Evolutionary conservation across 768 basidiomycete genomes (phyloP).

Genomic region (Mycena metata): DNA sequence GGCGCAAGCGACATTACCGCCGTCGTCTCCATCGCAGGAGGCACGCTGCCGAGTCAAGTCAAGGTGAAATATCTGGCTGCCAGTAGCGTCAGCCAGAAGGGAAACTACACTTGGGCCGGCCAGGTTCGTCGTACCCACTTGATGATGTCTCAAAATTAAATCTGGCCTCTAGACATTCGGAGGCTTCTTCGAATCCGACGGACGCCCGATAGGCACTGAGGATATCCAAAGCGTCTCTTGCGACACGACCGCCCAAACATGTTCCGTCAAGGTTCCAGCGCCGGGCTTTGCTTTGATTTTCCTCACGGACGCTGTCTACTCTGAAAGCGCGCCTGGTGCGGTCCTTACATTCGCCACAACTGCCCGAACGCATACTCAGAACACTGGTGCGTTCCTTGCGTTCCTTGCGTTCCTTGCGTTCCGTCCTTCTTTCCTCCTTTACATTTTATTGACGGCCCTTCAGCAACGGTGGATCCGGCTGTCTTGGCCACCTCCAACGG

Average conservation of each 20-base stretch:
- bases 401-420: too few relatives aligned
- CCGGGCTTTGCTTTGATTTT: slow-evolving; percentile 85
- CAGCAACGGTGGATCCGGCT: too few relatives aligned
- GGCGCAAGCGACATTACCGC: slow-evolving; percentile 68
- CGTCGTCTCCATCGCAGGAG: slow-evolving; percentile 61
- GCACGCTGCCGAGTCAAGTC: slow-evolving; percentile 55
- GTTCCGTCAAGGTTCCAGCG: slow-evolving; percentile 72
- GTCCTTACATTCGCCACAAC: slow-evolving; percentile 69
- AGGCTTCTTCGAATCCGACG: slow-evolving; percentile 73
- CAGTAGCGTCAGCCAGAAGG: slow-evolving; percentile 64
- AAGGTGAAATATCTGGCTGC: slow-evolving; percentile 68
- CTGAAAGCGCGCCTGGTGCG: slow-evolving; percentile 44
- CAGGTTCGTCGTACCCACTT: slow-evolving; percentile 41
- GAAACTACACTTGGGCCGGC: slow-evolving; percentile 81
- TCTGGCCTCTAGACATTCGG: slow-evolving; percentile 65
- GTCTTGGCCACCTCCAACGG: too few relatives aligned
- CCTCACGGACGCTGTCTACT: slow-evolving; percentile 60
- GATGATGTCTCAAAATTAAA: too few relatives aligned
- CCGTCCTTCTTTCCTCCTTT: too few relatives aligned
- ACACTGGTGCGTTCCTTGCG: slow-evolving; percentile 50
- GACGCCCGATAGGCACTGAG: slow-evolving; percentile 68
- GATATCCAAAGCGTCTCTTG: slow-evolving; percentile 72
- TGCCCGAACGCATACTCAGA: slow-evolving; percentile 65
- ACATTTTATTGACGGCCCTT: too few relatives aligned
- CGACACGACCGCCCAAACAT: slow-evolving; percentile 63